Evolutionary conservation across 176 grass and related monocot genomes (phyloP).

Genomic region (Avena eriantha): DNA sequence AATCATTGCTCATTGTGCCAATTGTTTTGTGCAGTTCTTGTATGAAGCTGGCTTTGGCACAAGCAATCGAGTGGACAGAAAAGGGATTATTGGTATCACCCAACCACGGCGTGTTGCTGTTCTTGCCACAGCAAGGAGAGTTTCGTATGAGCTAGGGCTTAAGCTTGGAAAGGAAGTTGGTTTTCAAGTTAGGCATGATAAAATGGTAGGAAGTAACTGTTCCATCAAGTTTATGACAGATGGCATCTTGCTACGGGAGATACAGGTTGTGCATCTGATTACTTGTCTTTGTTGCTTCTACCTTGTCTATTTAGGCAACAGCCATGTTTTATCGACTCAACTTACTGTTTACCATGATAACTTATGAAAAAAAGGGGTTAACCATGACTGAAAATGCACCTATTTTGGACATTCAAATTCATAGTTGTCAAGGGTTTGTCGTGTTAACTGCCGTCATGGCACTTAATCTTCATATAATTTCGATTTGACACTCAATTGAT

Average conservation of each 20-base stretch:
- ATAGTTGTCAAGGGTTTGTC: not conserved
- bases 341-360: not conserved
- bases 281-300: not conserved
- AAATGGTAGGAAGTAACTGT: not conserved
- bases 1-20: not conserved
- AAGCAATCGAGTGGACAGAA: not conserved
- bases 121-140: not conserved
- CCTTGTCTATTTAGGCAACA: not conserved
- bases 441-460: not conserved
- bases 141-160: not conserved
- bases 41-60: constrained; percentile 11
- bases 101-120: not conserved
- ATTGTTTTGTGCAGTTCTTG: not conserved
- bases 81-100: constrained; percentile 21
- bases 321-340: not conserved
- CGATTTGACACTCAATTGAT: not conserved
- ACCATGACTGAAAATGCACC: not conserved
- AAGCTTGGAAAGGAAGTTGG: not conserved
- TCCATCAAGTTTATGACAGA: constrained; percentile 19
- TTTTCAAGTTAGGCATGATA: constrained; percentile 27
- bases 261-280: constrained; percentile 1
- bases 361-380: not conserved
- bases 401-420: not conserved
- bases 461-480: not conserved
- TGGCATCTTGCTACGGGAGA: constrained; percentile 4